phyloP scores from a whole-genome alignment of 805 yeast species.

The Zygosaccharomyces lentus region DNA sequence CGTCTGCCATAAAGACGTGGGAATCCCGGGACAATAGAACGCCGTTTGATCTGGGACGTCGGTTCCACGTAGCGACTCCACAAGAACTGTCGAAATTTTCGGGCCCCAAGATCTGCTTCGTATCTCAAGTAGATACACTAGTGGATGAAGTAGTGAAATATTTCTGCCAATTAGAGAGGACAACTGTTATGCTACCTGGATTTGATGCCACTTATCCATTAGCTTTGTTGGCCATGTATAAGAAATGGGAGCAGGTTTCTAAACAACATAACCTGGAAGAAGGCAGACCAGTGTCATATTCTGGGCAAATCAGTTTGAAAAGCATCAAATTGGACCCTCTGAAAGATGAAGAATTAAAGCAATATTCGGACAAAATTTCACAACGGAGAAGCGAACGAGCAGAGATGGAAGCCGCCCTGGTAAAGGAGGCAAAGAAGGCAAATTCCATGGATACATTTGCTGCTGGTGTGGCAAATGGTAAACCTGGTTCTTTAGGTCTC shows the following conservation, averaged over 20 bases:
- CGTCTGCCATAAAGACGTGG: slow-evolving; percentile 81
- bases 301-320: slow-evolving; percentile 41
- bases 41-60: slow-evolving; percentile 68
- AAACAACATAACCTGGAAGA: slow-evolving; percentile 46
- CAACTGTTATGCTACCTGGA: slow-evolving; percentile 69
- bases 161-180: slow-evolving; percentile 59
- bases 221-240: slow-evolving; percentile 16
- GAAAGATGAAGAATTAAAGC: slow-evolving; percentile 46
- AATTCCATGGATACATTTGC: slow-evolving; percentile 15
- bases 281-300: slow-evolving; percentile 56
- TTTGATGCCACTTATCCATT: slow-evolving; percentile 19
- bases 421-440: slow-evolving; percentile 30
- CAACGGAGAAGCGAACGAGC: slow-evolving; percentile 41
- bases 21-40: slow-evolving; percentile 58
- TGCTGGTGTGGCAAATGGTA: slow-evolving; percentile 2
- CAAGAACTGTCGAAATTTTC: slow-evolving; percentile 49
- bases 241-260: slow-evolving; percentile 49
- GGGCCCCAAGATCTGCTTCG: slow-evolving; percentile 77
- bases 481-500: slow-evolving; percentile 5
- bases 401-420: slow-evolving; percentile 33
- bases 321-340: slow-evolving; percentile 46
- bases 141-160: slow-evolving; percentile 49
- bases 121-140: slow-evolving; percentile 63
- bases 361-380: slow-evolving; percentile 45
- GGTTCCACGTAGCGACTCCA: slow-evolving; percentile 55